A percentile compares a stretch with the other conserved stretches of the same genome.
These are phyloP conservation scores for Taphrina betulina DNA, from an alignment of 1,139 yeast species.

Conservation along the genomic window DNA sequence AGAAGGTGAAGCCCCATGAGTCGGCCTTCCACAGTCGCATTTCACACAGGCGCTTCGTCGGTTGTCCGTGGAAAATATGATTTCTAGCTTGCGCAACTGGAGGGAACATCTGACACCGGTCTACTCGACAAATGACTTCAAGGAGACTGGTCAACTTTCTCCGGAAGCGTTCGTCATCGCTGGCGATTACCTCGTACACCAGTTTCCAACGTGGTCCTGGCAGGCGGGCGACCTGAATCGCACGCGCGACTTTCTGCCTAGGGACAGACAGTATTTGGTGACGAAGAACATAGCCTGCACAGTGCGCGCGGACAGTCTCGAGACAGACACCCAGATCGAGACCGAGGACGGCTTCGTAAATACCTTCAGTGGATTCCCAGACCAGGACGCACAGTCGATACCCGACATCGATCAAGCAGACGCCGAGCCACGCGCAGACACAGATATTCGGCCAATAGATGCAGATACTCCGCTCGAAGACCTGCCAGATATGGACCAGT, in stretches of 20 bases:
- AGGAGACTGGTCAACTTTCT: conserved; percentile 82
- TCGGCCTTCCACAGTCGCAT: no score
- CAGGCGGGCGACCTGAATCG: conserved; percentile 38
- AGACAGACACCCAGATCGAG: conserved; percentile 20
- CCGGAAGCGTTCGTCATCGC: conserved; percentile 91
- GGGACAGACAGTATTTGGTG: conserved; percentile 79
- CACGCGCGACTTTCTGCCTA: conserved; percentile 68
- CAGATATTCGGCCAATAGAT: conserved; percentile 42
- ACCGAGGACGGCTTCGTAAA: conserved; percentile 17
- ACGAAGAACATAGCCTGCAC: conserved; percentile 78
- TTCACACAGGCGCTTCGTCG: no score
- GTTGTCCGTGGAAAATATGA: conserved; percentile 13
- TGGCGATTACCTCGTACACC: conserved; percentile 85
- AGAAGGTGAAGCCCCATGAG: no score
- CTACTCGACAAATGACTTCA: conserved; percentile 75
- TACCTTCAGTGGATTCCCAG: conserved; percentile 5
- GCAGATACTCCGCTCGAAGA: conserved; percentile 38
- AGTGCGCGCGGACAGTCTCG: conserved; percentile 11
- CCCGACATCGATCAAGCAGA: conserved; percentile 37
- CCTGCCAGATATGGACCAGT: conserved; percentile 49
- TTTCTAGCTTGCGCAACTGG: conserved; percentile 44
- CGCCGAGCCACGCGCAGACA: conserved; percentile 31
- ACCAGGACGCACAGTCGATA: conserved; percentile 21
- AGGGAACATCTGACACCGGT: conserved; percentile 94
- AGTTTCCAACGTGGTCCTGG: conserved; percentile 99